A percentile compares a stretch with the other conserved stretches of the same genome.
phyloP scores from a whole-genome alignment of 208 protist species.

The Wallacemonas sp. region DNA sequence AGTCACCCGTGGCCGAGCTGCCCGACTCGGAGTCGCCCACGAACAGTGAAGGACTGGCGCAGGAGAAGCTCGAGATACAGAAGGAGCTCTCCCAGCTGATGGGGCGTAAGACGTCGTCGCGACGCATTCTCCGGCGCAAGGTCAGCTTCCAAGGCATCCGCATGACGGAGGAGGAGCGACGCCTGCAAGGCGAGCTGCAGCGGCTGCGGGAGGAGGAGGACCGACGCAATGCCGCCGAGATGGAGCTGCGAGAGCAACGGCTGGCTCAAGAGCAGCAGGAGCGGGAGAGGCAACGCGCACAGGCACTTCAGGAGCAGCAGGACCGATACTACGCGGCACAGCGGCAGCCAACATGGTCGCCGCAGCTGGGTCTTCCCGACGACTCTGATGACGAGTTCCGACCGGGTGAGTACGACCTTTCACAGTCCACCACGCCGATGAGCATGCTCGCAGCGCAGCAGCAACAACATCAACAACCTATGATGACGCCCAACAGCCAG shows the following conservation, averaged over 20 bases:
- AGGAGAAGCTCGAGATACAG: slow-evolving; percentile 7
- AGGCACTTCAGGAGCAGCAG: not conserved
- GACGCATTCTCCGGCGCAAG: not conserved
- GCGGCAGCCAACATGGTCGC: not conserved
- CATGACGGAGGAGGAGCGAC: slow-evolving; percentile 8
- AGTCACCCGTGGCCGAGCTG: not conserved
- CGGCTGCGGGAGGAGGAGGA: slow-evolving; percentile 6
- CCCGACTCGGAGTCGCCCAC: not conserved
- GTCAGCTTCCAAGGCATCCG: slow-evolving; percentile 16
- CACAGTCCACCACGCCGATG: not conserved
- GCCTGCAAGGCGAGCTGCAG: slow-evolving; percentile 11
- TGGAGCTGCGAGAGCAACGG: not conserved
- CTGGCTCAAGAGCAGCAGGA: not conserved
- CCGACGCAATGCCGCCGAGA: slow-evolving; percentile 1
- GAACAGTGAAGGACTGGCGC: no score
- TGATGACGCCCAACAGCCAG: not conserved
- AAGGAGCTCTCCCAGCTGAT: slow-evolving; percentile 13
- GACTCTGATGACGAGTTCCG: not conserved
- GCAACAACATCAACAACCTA: no score
- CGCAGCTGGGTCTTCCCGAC: not conserved
- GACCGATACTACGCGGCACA: not conserved
- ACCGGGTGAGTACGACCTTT: not conserved
- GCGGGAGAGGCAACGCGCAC: not conserved
- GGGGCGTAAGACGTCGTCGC: slow-evolving; percentile 12
- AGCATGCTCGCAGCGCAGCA: not conserved